Evolutionary conservation across 306 rosid genomes (phyloP).

Genomic region (Acacia confusa): DNA sequence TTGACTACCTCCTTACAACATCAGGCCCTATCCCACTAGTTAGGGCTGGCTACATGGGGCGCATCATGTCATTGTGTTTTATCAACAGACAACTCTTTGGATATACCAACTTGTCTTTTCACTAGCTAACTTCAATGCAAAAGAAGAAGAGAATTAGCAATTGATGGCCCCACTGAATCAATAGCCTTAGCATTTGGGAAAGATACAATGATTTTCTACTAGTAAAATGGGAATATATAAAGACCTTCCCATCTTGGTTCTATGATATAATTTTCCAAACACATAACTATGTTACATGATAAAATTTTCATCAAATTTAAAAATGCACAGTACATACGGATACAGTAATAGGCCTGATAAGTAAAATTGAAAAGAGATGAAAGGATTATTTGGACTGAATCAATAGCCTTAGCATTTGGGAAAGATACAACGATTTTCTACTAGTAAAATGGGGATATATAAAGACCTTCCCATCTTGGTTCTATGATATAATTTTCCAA

Average conservation of each 20-base stretch:
- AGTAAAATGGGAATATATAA: not conserved
- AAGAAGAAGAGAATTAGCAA: not conserved
- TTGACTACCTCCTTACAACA: not conserved
- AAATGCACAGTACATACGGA: slow-evolving; percentile 7
- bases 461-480: not conserved
- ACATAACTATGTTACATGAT: slow-evolving; percentile 21
- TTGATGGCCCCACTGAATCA: not conserved
- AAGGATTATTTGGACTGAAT: slow-evolving; percentile 6
- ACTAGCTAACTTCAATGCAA: slow-evolving; percentile 1
- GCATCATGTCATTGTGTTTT: too few relatives aligned
- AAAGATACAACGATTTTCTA: not conserved
- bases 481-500: slow-evolving; percentile 1
- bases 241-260: not conserved
- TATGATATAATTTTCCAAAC: slow-evolving; percentile 4
- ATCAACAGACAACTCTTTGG: not conserved
- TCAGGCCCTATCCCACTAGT: not conserved
- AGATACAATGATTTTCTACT: not conserved
- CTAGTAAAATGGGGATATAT: slow-evolving; percentile 1
- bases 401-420: slow-evolving; percentile 11
- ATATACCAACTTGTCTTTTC: not conserved
- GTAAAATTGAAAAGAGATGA: slow-evolving; percentile 7
- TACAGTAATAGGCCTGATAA: not conserved
- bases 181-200: slow-evolving; percentile 9
- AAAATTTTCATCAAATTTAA: slow-evolving; percentile 7
- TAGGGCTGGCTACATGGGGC: too few relatives aligned